Evolutionary conservation across 371 early-diverging fungal species (phyloP), one percentile per base, ranked within the genome.

Genomic region (Lichtheimia ramosa): DNA sequence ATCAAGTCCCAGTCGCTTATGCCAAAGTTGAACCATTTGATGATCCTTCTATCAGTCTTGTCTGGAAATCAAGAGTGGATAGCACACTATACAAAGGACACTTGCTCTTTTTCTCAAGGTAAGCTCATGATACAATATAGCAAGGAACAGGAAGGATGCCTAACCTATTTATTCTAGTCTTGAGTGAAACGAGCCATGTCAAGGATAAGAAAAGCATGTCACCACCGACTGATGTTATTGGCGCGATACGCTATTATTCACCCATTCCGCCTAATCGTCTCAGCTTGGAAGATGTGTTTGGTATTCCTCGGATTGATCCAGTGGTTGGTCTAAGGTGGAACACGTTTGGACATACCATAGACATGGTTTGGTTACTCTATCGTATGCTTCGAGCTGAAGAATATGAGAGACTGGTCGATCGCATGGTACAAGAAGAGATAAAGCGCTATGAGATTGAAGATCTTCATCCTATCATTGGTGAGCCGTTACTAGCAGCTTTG

Each of bases 401-500:
- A 15, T 48, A 48, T 5, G 57, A 55, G 20, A 51, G 48, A 25
- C 41, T 56, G 56, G n/a, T 65, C n/a, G 24, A 40, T 2, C 43
- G 49, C 5, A 71, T 87, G 67, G 70, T 74, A 1, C 28, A 62
- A 1, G 54, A 65, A 15, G 59, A 69, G 16, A 68, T 71, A 25
- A 67, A 43, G 6, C 55, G 62, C 3, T 49, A 63, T 10, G 79
- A 81, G 13, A 52, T 86, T n/a, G 77, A 75, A 0, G 62, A 63
- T 13, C 39, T 89, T 23, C 74, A 83, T 2, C 46, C 69, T 21
- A 62, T 76, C 10, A 56, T 89, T n/a, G 66, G 77, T 0, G 10
- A 73, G 6, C 87, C 84, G 1, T 56, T 89, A 18, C 34, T 71
- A 4, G 73, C 76, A 43, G 71, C 71, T 2, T 56, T 89, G 4